phyloP scores from a whole-genome alignment of 169 alveolate species.

The Fabrea salina region DNA sequence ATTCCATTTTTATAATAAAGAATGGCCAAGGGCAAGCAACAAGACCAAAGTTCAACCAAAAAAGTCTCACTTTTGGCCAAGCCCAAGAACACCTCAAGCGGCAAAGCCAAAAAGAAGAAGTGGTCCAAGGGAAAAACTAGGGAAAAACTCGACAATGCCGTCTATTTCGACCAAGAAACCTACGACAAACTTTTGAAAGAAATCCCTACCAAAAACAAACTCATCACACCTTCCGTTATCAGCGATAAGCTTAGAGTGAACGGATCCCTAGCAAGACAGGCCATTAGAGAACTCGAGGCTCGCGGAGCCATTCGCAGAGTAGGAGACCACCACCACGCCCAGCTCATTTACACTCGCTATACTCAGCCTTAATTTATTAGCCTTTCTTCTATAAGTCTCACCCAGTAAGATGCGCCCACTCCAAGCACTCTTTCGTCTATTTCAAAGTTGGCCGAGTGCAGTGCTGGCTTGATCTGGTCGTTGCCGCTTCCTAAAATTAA shows the following conservation, averaged over 20 bases:
- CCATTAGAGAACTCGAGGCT: conserved; percentile 79
- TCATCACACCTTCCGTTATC: conserved; percentile 90
- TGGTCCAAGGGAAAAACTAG: conserved; percentile 89
- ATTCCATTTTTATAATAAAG: no score
- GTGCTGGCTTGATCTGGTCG: background rate
- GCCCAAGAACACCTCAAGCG: background rate
- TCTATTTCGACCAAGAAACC: conserved; percentile 90
- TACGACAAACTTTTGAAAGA: conserved; percentile 88
- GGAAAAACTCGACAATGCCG: conserved; percentile 96
- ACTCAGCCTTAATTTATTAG: no score
- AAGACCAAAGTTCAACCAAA: background rate
- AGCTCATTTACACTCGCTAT: conserved; percentile 76
- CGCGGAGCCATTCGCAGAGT: conserved; percentile 80
- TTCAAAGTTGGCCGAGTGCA: background rate
- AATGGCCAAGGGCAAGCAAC: conserved; percentile 32
- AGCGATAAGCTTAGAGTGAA: conserved; percentile 90
- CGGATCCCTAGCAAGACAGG: conserved; percentile 88
- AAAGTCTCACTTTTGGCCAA: conserved; percentile 24
- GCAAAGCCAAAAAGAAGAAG: conserved; percentile 67
- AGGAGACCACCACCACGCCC: conserved; percentile 85
- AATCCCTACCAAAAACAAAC: conserved; percentile 85
- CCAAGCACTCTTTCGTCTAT: background rate
- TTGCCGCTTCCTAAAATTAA: conserved; percentile 10
- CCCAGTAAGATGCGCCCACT: conserved; percentile 4
- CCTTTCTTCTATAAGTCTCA: background rate